Base-by-base conservation (phyloP, 2,329 filamentous ascomycete genomes). In the Ceratocystis papillata region DNA sequence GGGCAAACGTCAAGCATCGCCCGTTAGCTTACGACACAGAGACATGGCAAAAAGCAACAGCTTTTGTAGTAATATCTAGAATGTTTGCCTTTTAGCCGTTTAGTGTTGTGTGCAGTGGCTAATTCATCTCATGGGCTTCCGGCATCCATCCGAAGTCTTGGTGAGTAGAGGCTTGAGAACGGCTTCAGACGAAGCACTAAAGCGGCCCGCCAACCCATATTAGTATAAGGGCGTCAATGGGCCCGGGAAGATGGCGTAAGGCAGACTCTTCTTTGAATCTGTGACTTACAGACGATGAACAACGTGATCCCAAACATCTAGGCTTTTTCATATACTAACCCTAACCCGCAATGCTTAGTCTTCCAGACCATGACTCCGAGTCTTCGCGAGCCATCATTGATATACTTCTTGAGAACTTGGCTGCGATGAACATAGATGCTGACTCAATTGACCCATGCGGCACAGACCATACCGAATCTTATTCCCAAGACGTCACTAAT, bases 401-500 rank as follows among this genome's bases (percentile, higher is more conserved):
- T 28, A 25, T 64, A 8, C 62, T 41, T 17, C 48, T 64, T 2
- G 62, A 50, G 28, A 48, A 64, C 12, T 28, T 64, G 5, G 25
- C 45, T 12, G 46, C 62, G 6, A 20, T 64, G 30, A 33, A 37
- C 5, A 15, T n/a, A 30, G 30, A 20, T 28, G 5, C 37, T 28
- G 48, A 28, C 48, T 5, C 20, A 53, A 15, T 25, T 12, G 15
- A 53, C 8, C 15, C 48, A 12, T 10, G 20, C 15, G 17, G 48
- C 48, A 53, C 48, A 53, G 48, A 33, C n/a, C n/a, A 44, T 41
- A 0, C 37, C 12, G 37, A 41, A 41, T 41, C 37, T 41, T 41
- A 5, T 41, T 15, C 37, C 37, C 10, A 12, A 15, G 37, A 15
- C 37, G 37, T 15, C 7, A 48, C 48, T 12, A 25, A 17, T 55